Evolutionary conservation across 2,329 filamentous ascomycete genomes (phyloP).

Genomic region (Phyllosticta citribraziliensis): DNA sequence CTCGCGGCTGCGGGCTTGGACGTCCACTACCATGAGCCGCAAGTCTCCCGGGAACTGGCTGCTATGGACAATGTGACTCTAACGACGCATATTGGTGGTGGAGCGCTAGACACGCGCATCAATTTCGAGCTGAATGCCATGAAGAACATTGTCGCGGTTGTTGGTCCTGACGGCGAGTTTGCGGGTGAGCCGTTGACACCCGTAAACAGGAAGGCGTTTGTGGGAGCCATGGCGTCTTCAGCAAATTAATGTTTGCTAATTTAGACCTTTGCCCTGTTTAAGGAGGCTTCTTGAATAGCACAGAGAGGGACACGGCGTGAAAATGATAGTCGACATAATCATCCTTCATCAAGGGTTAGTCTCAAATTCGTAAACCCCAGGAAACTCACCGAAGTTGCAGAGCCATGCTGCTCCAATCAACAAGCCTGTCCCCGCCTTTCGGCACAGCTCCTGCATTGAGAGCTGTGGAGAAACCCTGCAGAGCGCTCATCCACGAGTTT

Average conservation of each 20-base stretch:
- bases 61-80: slow-evolving; percentile 25
- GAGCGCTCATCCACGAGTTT: background rate
- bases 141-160: slow-evolving; percentile 45
- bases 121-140: slow-evolving; percentile 52
- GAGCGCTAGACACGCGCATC: slow-evolving; percentile 48
- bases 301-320: too few species aligned
- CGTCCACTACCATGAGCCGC: slow-evolving; percentile 27
- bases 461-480: background rate
- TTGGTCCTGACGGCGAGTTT: slow-evolving; percentile 23
- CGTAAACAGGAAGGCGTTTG: slow-evolving; percentile 41
- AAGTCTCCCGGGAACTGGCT: slow-evolving; percentile 19
- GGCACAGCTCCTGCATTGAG: background rate
- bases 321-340: too few species aligned
- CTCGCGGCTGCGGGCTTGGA: slow-evolving; percentile 28
- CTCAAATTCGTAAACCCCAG: background rate
- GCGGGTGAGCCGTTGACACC: slow-evolving; percentile 41
- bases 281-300: too few species aligned
- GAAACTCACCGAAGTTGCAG: background rate
- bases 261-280: too few species aligned
- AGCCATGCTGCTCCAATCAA: background rate
- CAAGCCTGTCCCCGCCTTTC: background rate
- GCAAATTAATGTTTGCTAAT: background rate
- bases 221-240: background rate
- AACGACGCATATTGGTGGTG: slow-evolving; percentile 52
- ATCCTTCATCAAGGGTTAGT: too few species aligned